Conservation (phyloP, 257 asterid genomes). For the Datura wrightii region DNA sequence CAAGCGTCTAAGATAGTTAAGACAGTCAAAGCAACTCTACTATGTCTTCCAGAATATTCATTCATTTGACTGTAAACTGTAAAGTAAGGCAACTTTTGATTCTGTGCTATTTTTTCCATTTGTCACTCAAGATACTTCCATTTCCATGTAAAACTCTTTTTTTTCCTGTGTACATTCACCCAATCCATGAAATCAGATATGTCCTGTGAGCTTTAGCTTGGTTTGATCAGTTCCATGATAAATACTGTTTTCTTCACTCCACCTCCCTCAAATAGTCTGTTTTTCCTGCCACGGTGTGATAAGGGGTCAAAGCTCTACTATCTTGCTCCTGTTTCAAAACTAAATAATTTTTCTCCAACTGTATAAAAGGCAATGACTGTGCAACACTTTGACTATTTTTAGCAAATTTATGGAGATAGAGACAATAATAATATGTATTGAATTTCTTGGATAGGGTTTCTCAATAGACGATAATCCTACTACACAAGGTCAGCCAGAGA, state of each 20-base stretch:
- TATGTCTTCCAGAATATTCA: background rate
- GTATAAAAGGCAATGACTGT: background rate
- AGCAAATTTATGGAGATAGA: slow-evolving; percentile 22
- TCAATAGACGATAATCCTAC: slow-evolving; percentile 64
- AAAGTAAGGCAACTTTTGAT: slow-evolving; percentile 31
- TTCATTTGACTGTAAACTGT: slow-evolving; percentile 27
- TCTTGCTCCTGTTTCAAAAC: background rate
- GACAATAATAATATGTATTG: background rate
- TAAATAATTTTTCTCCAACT: background rate
- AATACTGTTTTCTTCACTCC: background rate
- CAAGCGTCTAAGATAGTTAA: background rate
- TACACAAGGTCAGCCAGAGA: slow-evolving; percentile 64
- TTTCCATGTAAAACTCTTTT: background rate
- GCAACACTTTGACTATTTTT: background rate
- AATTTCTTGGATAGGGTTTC: slow-evolving; percentile 65
- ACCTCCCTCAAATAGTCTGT: slow-evolving; percentile 8
- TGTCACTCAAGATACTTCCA: slow-evolving; percentile 4
- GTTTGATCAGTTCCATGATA: background rate
- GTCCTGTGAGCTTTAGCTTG: background rate
- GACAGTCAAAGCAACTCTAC: slow-evolving; percentile 25
- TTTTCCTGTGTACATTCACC: background rate
- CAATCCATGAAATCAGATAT: background rate
- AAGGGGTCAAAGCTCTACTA: slow-evolving; percentile 1
- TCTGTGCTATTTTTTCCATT: slow-evolving; percentile 20
- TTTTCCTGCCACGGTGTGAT: background rate